Conservation (phyloP, 805 yeast genomes). For the Suhomyces vadensis region DNA sequence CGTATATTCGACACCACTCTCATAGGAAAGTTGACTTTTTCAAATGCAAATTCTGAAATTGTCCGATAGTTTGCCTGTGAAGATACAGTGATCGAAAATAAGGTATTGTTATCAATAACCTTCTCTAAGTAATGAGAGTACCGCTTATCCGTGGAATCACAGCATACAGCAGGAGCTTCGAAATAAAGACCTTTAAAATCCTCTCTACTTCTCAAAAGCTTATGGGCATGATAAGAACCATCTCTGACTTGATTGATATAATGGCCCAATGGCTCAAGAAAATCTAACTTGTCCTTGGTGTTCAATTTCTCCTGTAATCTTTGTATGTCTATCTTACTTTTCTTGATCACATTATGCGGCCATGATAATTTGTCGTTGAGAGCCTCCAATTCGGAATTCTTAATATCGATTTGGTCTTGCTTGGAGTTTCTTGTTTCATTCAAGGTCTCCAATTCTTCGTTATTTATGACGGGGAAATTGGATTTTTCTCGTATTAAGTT, state of each 20-base stretch:
- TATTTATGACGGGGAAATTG: constrained; percentile 30
- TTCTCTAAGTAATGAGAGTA: constrained; percentile 60
- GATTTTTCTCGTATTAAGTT: constrained; percentile 21
- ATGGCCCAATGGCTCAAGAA: constrained; percentile 38
- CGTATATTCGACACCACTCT: constrained; percentile 42
- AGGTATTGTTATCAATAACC: constrained; percentile 52
- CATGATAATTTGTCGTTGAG: constrained; percentile 12
- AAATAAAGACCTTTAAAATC: constrained; percentile 46
- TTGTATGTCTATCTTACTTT: constrained; percentile 15
- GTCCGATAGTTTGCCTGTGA: constrained; percentile 49
- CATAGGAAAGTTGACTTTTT: constrained; percentile 51
- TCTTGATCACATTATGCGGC: constrained; percentile 8
- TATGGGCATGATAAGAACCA: constrained; percentile 42
- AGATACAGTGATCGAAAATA: constrained; percentile 64
- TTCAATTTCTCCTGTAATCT: constrained; percentile 23
- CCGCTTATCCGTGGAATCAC: constrained; percentile 51
- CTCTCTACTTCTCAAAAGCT: constrained; percentile 40
- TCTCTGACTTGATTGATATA: constrained; percentile 35
- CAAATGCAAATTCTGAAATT: constrained; percentile 41
- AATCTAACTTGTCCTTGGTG: constrained; percentile 52
- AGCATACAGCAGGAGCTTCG: constrained; percentile 74
- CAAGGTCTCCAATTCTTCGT: constrained; percentile 21
- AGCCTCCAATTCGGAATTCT: constrained; percentile 10
- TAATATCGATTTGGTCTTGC: constrained; percentile 16
- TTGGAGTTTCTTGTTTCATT: constrained; percentile 25